Base-by-base conservation (phyloP, 1,284 basidiomycete species). In the Sanguinoderma infundibulare region DNA sequence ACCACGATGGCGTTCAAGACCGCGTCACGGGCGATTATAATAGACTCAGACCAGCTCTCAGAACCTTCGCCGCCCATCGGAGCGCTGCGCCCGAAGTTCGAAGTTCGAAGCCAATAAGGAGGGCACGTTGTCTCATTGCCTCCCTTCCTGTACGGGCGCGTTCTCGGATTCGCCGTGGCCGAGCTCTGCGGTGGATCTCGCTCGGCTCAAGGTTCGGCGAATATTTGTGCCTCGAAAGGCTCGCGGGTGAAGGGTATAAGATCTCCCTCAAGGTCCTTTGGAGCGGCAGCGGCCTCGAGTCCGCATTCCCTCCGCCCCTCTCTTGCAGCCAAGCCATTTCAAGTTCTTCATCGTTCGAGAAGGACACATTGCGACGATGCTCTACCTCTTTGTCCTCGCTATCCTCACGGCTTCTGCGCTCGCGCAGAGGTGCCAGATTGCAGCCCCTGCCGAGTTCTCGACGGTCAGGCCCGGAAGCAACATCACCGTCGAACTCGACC, bases 351-450 rank as follows among this genome's bases (percentile, higher is more conserved):
- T n/a, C n/a, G n/a, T n/a, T n/a, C n/a, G n/a, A n/a, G n/a, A n/a
- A n/a, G n/a, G n/a, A 20, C 15, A 49, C 1, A 8, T 22, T 15
- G 28, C 42, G 24, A 51, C 30, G n/a, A 54, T 54, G 53, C 30
- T 54, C 2, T 14, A 40, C 53, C 26, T 54, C n/a, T 42, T 54
- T 39, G n/a, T 28, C 0, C 28, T 54, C 17, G 61, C 63, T 26
- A 60, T 64, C 24, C 64, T 73, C 62, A 64, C 60, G 36, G 63
- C 67, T 26, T 59, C 67, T 24, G 73, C 72, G n/a, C 55, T 75
- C 42, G 83, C 79, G 14, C 84, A 87, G 68, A 62, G 62, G 38
- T 70, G 80, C 39, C 30, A 32, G 32, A 81, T 86, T 39, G 73
- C 74, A 3, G 65, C 64, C 3, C 84, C 84, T 1, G 22, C 57